Percentiles rank a stretch among this genome's conserved stretches.
Evolutionary conservation across 2,329 filamentous ascomycete genomes (phyloP).

Genomic region (Coleophoma crateriformis): DNA sequence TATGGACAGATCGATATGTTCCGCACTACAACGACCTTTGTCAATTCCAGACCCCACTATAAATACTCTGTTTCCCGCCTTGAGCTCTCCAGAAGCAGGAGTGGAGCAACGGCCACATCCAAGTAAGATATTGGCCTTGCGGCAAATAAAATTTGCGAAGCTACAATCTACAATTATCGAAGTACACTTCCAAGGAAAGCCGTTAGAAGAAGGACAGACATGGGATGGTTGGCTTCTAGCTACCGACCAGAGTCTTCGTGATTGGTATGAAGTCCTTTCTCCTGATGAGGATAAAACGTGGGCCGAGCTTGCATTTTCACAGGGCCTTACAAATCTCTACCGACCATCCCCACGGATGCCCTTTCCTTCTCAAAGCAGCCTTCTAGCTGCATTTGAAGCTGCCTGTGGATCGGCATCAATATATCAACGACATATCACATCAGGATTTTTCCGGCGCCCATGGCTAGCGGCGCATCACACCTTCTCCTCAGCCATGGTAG

Average conservation of each 20-base stretch:
- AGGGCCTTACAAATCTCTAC: too few relatives aligned
- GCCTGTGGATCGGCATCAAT: not conserved
- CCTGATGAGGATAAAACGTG: too few relatives aligned
- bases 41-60: not conserved
- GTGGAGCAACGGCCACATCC: not conserved
- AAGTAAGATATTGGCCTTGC: not conserved
- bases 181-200: not conserved
- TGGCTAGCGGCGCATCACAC: not conserved
- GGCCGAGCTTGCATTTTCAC: too few relatives aligned
- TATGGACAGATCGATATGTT: not conserved
- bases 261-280: too few relatives aligned
- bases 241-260: too few relatives aligned
- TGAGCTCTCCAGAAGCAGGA: not conserved
- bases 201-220: not conserved
- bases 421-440: not conserved
- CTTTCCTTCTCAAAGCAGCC: not conserved
- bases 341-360: too few relatives aligned
- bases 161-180: slow-evolving; percentile 1
- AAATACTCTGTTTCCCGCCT: not conserved
- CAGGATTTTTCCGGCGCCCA: not conserved
- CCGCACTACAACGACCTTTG: not conserved
- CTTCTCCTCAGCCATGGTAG: slow-evolving; percentile 5
- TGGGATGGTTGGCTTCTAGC: not conserved
- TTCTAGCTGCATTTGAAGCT: not conserved
- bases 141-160: slow-evolving; percentile 1